Evolutionary conservation across 345 rosid genomes (phyloP), one percentile per base, ranked within the genome.

Genomic region (Euphorbia pulcherrima): DNA sequence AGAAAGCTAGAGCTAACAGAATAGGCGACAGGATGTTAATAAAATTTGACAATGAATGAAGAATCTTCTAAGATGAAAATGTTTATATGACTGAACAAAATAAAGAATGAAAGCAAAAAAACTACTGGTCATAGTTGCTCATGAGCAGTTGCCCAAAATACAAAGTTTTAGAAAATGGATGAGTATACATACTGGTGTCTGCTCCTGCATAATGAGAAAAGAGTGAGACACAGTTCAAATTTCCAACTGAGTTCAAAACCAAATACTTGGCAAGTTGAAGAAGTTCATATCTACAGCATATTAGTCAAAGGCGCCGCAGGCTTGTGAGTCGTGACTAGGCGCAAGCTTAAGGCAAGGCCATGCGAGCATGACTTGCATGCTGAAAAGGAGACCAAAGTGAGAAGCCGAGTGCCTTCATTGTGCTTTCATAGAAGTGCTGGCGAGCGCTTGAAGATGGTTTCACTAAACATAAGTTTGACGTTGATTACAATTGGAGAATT

Each of bases 191-290:
- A 60, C 6, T 37, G 3, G 5, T 24, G 56, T 20, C 27, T 20
- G 11, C 28, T 53, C 27, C 5, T 21, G 26, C n/a, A 54, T 13
- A 7, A 37, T 26, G 23, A 21, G 8, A 33, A 35, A 27, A 62
- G 20, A 23, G 67, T 55, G 11, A n/a, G n/a, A n/a, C n/a, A n/a
- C n/a, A n/a, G n/a, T n/a, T n/a, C n/a, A n/a, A n/a, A n/a, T n/a
- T n/a, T n/a, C n/a, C n/a, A n/a, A n/a, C n/a, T n/a, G n/a, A 41
- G 50, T 37, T 11, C 29, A 76, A 30, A 55, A 35, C 46, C 29
- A 50, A 11, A 52, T 53, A 51, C 33, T 28, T 30, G 20, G 4
- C 9, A 18, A 48, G 28, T 8, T 47, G 54, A 44, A 20, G 27
- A 41, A 52, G 28, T 0, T 3, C 21, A 5, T 29, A 21, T 9